Conservation (phyloP, 352 stramenopile genomes). For the Phytopythium kandeliae region DNA sequence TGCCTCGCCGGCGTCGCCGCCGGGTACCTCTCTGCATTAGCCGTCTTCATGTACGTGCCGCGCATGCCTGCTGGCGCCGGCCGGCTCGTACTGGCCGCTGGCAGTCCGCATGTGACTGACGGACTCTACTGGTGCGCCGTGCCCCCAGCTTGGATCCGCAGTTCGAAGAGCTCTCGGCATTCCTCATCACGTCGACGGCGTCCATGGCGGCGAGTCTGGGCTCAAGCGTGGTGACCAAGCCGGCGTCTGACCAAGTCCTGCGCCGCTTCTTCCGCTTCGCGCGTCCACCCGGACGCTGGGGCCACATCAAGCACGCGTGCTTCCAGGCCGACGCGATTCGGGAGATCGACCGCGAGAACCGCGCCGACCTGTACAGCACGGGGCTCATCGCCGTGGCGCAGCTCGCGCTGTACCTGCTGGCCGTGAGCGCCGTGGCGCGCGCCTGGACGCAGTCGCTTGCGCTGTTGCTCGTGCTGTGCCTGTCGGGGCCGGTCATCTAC, state of each 20-base stretch:
- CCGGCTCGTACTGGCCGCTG: neutral
- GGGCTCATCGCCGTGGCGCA: constrained; percentile 57
- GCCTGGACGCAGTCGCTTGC: constrained; percentile 53
- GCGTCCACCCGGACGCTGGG: constrained; percentile 52
- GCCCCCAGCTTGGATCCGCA: constrained; percentile 35
- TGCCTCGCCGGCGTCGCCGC: constrained; percentile 47
- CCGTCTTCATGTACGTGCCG: constrained; percentile 56
- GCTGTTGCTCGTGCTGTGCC: constrained; percentile 28
- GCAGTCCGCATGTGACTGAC: too few relatives aligned
- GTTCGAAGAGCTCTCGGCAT: constrained; percentile 45
- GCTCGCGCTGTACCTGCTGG: constrained; percentile 56
- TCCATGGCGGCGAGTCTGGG: constrained; percentile 37
- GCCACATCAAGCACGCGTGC: constrained; percentile 51
- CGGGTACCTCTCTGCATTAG: constrained; percentile 45
- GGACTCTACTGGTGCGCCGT: constrained; percentile 4
- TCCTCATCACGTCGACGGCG: constrained; percentile 55
- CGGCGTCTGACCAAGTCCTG: constrained; percentile 41
- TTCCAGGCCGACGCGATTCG: constrained; percentile 41
- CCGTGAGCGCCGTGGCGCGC: constrained; percentile 56
- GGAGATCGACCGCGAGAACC: constrained; percentile 59
- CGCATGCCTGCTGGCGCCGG: too few relatives aligned
- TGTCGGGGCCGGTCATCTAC: constrained; percentile 54
- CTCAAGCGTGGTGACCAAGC: constrained; percentile 32
- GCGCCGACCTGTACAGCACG: constrained; percentile 53
- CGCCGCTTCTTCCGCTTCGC: constrained; percentile 67